Conservation (phyloP, 257 asterid species). For the Paulownia fortunei region DNA sequence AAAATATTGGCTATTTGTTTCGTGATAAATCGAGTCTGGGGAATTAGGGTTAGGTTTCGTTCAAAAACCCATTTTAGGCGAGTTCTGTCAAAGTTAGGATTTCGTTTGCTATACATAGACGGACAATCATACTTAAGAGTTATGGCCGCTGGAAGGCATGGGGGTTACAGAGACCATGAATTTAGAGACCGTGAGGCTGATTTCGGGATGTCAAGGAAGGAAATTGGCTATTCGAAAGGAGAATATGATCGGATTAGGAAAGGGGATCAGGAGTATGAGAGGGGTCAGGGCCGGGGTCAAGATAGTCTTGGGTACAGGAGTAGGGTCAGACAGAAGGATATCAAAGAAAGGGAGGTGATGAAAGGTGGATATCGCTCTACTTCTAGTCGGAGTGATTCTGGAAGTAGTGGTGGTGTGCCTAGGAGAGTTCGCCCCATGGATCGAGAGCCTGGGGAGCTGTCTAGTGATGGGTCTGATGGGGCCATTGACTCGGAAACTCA, state of each 20-base stretch:
- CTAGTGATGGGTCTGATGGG: constrained; percentile 85
- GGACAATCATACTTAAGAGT: background rate
- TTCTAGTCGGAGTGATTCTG: constrained; percentile 59
- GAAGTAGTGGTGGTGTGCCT: constrained; percentile 48
- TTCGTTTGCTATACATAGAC: constrained; percentile 6
- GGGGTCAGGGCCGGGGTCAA: constrained; percentile 38
- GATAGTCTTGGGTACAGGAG: constrained; percentile 44
- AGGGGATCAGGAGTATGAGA: constrained; percentile 47
- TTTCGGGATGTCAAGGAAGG: constrained; percentile 53
- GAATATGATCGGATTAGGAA: constrained; percentile 56
- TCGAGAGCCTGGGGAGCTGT: constrained; percentile 91
- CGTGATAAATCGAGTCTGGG: constrained; percentile 18
- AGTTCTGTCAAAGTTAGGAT: constrained; percentile 27
- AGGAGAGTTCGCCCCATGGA: constrained; percentile 46
- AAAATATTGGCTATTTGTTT: background rate
- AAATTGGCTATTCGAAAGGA: constrained; percentile 48
- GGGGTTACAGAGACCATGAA: constrained; percentile 67
- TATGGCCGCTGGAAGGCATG: constrained; percentile 88
- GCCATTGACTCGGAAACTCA: constrained; percentile 51
- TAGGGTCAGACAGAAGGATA: constrained; percentile 63
- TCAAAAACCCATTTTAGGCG: constrained; percentile 9
- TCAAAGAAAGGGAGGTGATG: constrained; percentile 53
- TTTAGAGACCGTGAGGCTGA: constrained; percentile 64
- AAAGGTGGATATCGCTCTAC: constrained; percentile 53
- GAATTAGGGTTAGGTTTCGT: constrained; percentile 27